Conservation (phyloP, 2,329 filamentous ascomycete genomes). For the Leptographium radiaticola region DNA sequence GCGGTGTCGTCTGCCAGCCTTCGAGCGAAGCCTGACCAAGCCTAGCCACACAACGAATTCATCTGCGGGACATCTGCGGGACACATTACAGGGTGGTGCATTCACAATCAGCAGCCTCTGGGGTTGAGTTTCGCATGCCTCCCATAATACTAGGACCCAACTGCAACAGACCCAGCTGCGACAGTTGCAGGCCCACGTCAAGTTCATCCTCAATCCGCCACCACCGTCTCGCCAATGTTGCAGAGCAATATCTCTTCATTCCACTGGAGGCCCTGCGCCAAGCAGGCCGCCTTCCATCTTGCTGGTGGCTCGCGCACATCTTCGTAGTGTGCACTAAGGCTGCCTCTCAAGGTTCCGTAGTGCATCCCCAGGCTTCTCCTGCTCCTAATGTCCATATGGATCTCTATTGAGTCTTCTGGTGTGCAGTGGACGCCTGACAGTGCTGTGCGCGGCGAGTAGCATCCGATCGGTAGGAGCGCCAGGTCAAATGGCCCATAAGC, state of each 20-base stretch:
- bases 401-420: slow-evolving; percentile 76
- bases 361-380: slow-evolving; percentile 75
- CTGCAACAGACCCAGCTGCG: too few species aligned
- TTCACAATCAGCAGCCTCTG: too few species aligned
- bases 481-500: slow-evolving; percentile 77
- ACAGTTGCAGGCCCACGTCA: too few species aligned
- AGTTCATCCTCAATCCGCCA: neutral
- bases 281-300: slow-evolving; percentile 45
- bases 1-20: too few species aligned
- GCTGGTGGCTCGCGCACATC: slow-evolving; percentile 54
- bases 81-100: too few species aligned
- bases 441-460: slow-evolving; percentile 58
- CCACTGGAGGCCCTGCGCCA: slow-evolving; percentile 38
- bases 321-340: slow-evolving; percentile 24
- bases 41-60: too few species aligned
- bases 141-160: too few species aligned
- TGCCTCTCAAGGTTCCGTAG: slow-evolving; percentile 51
- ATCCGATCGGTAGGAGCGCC: slow-evolving; percentile 84
- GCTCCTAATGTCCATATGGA: slow-evolving; percentile 75
- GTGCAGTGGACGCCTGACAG: slow-evolving; percentile 77
- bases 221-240: slow-evolving; percentile 46
- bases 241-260: slow-evolving; percentile 48
- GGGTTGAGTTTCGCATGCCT: too few species aligned
- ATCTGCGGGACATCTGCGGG: too few species aligned
- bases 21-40: too few species aligned